Evolutionary conservation across 805 yeast species (phyloP).

Genomic region (Sugiyamaella americana): DNA sequence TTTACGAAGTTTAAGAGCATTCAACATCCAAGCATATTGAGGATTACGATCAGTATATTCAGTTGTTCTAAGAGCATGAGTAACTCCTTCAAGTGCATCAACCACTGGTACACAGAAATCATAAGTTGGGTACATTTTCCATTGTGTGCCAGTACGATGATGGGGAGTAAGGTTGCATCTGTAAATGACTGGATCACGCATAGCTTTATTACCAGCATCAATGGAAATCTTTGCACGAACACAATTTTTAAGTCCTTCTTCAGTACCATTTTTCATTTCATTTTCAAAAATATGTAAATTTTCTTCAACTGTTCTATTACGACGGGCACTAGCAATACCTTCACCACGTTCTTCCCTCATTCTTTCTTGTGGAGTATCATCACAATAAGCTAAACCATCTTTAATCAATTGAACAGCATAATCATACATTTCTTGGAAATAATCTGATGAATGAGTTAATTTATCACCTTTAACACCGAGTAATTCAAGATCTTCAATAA

Average conservation of each 20-base stretch:
- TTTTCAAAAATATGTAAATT: slow-evolving; percentile 77
- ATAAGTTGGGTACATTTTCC: slow-evolving; percentile 98
- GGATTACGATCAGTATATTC: slow-evolving; percentile 99
- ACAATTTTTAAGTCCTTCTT: slow-evolving; percentile 85
- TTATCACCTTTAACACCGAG: slow-evolving; percentile 91
- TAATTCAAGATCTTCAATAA: slow-evolving; percentile 82
- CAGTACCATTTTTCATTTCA: slow-evolving; percentile 93
- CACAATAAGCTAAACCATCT: slow-evolving; percentile 96
- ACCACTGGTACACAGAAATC: slow-evolving; percentile 98
- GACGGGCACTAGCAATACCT: slow-evolving; percentile 86
- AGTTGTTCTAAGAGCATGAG: slow-evolving; percentile 95
- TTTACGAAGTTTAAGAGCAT: slow-evolving; percentile 74
- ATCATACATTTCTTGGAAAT: slow-evolving; percentile 87
- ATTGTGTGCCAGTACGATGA: slow-evolving; percentile 85
- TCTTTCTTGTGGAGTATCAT: slow-evolving; percentile 86
- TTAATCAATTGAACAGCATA: slow-evolving; percentile 80
- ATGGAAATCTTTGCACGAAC: slow-evolving; percentile 95
- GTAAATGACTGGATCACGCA: slow-evolving; percentile 97
- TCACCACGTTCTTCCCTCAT: slow-evolving; percentile 99
- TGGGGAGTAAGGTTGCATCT: slow-evolving; percentile 97
- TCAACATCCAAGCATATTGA: slow-evolving; percentile 94
- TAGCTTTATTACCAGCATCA: slow-evolving; percentile 83
- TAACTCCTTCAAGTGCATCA: slow-evolving; percentile 93
- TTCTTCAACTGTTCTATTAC: slow-evolving; percentile 91
- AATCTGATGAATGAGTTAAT: slow-evolving; percentile 86